These are phyloP conservation scores for Penstemon barbatus DNA, from an alignment of 257 asterid genomes.

Conservation along the genomic window DNA sequence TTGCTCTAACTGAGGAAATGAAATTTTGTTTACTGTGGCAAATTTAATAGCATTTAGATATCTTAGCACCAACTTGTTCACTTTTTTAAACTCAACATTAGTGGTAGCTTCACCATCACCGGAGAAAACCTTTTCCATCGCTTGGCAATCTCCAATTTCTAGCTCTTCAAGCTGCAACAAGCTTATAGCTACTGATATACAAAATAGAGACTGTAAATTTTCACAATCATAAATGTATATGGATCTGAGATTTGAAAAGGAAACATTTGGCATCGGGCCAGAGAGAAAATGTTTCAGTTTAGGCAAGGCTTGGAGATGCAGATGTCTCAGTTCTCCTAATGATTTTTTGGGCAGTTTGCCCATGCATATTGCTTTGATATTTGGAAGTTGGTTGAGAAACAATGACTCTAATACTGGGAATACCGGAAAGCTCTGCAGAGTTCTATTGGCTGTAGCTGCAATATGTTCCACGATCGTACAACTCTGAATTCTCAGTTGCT, in stretches of 20 bases:
- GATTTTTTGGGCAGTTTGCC: slow-evolving; percentile 27
- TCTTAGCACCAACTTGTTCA: slow-evolving; percentile 26
- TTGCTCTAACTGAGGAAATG: slow-evolving; percentile 25
- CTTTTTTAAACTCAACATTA: slow-evolving; percentile 25
- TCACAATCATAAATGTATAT: slow-evolving; percentile 25
- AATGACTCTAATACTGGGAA: slow-evolving; percentile 25
- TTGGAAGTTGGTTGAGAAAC: not conserved
- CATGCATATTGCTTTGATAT: slow-evolving; percentile 15
- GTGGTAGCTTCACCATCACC: not conserved
- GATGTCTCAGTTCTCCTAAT: slow-evolving; percentile 22
- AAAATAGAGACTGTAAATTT: slow-evolving; percentile 24
- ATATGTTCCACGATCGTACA: slow-evolving; percentile 25
- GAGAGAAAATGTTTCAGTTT: slow-evolving; percentile 13
- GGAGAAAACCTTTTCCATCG: slow-evolving; percentile 29
- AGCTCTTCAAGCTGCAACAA: slow-evolving; percentile 32
- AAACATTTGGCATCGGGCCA: slow-evolving; percentile 9
- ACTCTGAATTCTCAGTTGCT: slow-evolving; percentile 14
- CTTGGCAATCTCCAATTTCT: slow-evolving; percentile 25
- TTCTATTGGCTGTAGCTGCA: not conserved
- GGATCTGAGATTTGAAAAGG: slow-evolving; percentile 22
- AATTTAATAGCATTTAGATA: slow-evolving; percentile 25
- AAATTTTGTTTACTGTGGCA: slow-evolving; percentile 18
- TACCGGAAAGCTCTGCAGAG: not conserved
- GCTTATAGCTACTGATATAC: slow-evolving; percentile 27
- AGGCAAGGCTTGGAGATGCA: slow-evolving; percentile 21